Evolutionary conservation across 345 rosid genomes (phyloP).

Genomic region (rapeseed (Brassica napus)): DNA sequence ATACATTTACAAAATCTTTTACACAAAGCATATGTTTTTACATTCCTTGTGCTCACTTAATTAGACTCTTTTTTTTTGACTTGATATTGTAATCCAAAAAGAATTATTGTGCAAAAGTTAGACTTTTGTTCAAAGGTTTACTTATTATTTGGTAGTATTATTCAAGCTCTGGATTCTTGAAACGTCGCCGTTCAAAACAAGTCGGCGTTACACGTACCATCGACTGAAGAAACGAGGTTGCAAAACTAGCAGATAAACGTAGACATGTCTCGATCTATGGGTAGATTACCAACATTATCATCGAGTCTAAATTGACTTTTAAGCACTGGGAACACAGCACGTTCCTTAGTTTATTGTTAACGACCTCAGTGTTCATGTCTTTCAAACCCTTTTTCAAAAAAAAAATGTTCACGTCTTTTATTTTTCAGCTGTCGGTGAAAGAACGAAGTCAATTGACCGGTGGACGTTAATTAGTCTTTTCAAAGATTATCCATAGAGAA

Average conservation of each 20-base stretch:
- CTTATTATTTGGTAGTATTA: not conserved
- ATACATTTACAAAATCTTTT: not conserved
- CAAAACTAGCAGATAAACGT: conserved; percentile 8
- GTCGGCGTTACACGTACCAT: conserved; percentile 20
- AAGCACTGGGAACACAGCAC: not conserved
- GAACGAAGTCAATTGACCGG: conserved; percentile 31
- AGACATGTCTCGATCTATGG: conserved; percentile 15
- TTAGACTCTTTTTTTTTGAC: not conserved
- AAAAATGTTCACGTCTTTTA: not conserved
- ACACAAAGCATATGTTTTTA: not conserved
- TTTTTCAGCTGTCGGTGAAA: not conserved
- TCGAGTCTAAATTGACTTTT: conserved; percentile 21
- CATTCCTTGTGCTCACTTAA: conserved; percentile 1
- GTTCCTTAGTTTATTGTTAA: conserved; percentile 12
- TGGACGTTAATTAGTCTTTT: conserved; percentile 19
- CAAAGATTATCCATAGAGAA: conserved; percentile 15
- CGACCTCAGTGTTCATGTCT: not conserved
- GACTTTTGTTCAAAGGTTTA: conserved; percentile 20
- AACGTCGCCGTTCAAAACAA: conserved; percentile 28
- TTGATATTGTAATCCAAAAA: not conserved
- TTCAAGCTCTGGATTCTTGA: not conserved
- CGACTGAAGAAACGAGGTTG: conserved; percentile 28
- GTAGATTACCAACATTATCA: conserved; percentile 36
- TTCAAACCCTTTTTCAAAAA: too few species aligned
- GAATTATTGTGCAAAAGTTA: not conserved